Evolutionary conservation across 2,329 filamentous ascomycete species (phyloP).

Genomic region (Phyllachora maydis): DNA sequence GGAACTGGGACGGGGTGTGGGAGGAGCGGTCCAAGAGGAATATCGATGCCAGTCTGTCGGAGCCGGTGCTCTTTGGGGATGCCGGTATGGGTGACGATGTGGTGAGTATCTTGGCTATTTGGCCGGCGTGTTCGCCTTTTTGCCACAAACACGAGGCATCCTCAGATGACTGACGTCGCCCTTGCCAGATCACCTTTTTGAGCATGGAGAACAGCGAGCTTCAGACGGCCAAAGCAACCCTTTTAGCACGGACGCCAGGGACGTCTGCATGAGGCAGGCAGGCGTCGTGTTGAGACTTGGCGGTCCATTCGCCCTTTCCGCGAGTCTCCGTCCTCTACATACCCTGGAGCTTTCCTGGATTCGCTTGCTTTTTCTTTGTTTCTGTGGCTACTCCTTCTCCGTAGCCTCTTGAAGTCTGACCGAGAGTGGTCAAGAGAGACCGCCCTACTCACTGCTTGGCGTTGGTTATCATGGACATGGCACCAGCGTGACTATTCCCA

Average conservation of each 20-base stretch:
- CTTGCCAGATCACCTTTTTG: slow-evolving; percentile 45
- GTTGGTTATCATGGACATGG: no score
- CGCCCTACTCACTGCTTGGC: no score
- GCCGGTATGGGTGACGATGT: slow-evolving; percentile 44
- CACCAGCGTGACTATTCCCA: no score
- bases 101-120: slow-evolving; percentile 40
- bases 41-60: slow-evolving; percentile 56
- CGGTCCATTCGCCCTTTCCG: no score
- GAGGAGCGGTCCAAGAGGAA: slow-evolving; percentile 69
- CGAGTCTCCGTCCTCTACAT: no score
- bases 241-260: slow-evolving; percentile 29
- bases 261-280: slow-evolving; percentile 4
- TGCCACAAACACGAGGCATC: neutral
- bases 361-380: no score
- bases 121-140: slow-evolving; percentile 1
- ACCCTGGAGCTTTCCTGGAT: no score
- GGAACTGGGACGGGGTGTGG: slow-evolving; percentile 98
- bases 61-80: slow-evolving; percentile 57
- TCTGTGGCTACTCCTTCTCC: no score
- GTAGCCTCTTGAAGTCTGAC: no score
- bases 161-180: neutral
- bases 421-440: no score
- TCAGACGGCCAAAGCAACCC: slow-evolving; percentile 34
- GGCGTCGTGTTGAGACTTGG: no score
- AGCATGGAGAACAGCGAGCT: slow-evolving; percentile 39